Evolutionary conservation across 2,329 filamentous ascomycete genomes (phyloP), one percentile per base, ranked within the genome.

Genomic region (Raffaelea deltoideospora): DNA sequence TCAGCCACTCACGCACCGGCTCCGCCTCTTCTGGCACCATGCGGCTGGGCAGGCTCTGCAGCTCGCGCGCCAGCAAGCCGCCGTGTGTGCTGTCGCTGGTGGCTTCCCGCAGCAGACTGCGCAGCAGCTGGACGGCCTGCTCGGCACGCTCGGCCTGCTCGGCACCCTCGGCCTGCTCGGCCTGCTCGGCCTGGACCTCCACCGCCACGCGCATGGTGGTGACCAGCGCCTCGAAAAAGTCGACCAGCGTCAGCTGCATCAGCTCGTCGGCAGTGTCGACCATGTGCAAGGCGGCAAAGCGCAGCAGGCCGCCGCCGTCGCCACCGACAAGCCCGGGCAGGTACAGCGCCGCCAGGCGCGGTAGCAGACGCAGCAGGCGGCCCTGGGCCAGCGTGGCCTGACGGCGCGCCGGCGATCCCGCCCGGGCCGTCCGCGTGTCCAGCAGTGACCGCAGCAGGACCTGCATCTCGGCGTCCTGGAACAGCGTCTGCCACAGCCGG

Each of bases 1-100:
- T 47, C 37, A 70, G 54, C 49, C 69, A 72, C 5, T 39, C 48
- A 24, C 57, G 55, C 43, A 72, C 43, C 2, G 53, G 55, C 26
- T 65, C 65, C 1, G 62, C 60, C 46, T 72, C 68, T 35, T 69
- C 66, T 15, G 65, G 60, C 0, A 68, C 53, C 3, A 63, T 69
- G 34, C 65, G 53, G 20, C 69, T 58, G 0, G 64, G 67, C 41
- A 73, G 42, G 10, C 39, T 55, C 35, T 47, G 44, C 18, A 73
- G 49, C 5, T 59, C 56, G 1, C 44, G 45, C 28, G 49, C 52
- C 19, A 72, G 45, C 28, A 50, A 44, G 5, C 47, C 43, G n/a
- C n/a, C n/a, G n/a, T n/a, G n/a, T n/a, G n/a, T n/a, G 35, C 72
- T 66, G 2, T 52, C 43, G 3, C 45, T 47, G 2, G 53, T 50